phyloP scores from a whole-genome alignment of 2,329 filamentous ascomycete genomes.

The Didymella pinodella region DNA sequence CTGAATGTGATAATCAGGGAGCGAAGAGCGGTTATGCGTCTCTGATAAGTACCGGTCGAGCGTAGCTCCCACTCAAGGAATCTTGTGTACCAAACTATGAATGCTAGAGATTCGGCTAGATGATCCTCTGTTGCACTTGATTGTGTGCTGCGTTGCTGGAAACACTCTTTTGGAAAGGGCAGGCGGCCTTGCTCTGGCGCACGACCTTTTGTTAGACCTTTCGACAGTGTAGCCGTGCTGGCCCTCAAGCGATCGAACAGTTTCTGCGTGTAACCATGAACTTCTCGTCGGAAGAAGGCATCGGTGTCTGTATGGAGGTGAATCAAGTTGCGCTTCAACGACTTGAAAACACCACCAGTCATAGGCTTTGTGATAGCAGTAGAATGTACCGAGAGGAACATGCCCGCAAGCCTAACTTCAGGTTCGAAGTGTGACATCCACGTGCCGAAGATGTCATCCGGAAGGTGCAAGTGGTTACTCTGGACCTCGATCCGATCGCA shows the following conservation, averaged over 20 bases:
- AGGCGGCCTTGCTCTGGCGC: constrained; percentile 19
- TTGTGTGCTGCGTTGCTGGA: neutral
- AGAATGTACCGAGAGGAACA: constrained; percentile 81
- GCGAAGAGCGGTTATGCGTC: constrained; percentile 82
- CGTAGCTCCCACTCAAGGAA: constrained; percentile 79
- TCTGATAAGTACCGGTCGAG: constrained; percentile 86
- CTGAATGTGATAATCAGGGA: constrained; percentile 72
- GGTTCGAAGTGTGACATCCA: constrained; percentile 50
- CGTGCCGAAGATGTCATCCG: constrained; percentile 53
- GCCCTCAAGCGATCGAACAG: constrained; percentile 74
- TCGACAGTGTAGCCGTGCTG: constrained; percentile 45
- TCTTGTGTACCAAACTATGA: constrained; percentile 75
- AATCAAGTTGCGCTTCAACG: constrained; percentile 71
- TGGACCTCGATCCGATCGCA: constrained; percentile 37
- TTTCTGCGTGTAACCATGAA: constrained; percentile 76
- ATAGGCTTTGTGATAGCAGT: constrained; percentile 78
- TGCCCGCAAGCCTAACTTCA: constrained; percentile 75
- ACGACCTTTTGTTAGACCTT: constrained; percentile 23
- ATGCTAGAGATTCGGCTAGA: constrained; percentile 64
- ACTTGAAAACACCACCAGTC: constrained; percentile 65
- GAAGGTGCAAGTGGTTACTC: constrained; percentile 60
- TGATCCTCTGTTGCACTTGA: constrained; percentile 21
- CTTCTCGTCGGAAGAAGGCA: constrained; percentile 83
- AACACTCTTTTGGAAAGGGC: constrained; percentile 28
- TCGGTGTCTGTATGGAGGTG: constrained; percentile 84